Percentiles rank a stretch among this genome's conserved stretches.
phyloP scores from a whole-genome alignment of 202 grass and related monocot species.

The Schoenoplectus tabernaemontani region DNA sequence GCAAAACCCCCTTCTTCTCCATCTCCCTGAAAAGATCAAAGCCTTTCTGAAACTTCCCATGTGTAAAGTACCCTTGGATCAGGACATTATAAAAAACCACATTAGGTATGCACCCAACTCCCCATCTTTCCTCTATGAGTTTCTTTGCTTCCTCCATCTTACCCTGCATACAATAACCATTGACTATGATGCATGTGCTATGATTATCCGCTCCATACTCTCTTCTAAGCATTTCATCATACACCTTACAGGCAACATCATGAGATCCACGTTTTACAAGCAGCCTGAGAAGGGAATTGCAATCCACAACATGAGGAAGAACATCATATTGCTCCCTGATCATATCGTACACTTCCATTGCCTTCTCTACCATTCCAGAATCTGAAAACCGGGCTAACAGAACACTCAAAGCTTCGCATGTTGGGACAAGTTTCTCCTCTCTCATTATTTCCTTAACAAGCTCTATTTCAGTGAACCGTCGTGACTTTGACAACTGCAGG shows the following conservation, averaged over 20 bases:
- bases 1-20: slow-evolving; percentile 53
- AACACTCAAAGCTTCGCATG: slow-evolving; percentile 11
- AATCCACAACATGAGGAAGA: slow-evolving; percentile 29
- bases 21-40: slow-evolving; percentile 48
- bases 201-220: slow-evolving; percentile 42
- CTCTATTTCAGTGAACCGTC: slow-evolving; percentile 3
- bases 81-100: slow-evolving; percentile 55
- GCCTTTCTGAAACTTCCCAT: slow-evolving; percentile 31
- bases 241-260: slow-evolving; percentile 35
- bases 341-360: slow-evolving; percentile 19
- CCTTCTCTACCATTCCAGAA: slow-evolving; percentile 21
- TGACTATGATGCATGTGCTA: slow-evolving; percentile 50
- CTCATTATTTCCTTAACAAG: slow-evolving; percentile 2
- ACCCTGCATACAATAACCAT: slow-evolving; percentile 50
- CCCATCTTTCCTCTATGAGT: slow-evolving; percentile 67
- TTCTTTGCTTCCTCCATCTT: slow-evolving; percentile 46
- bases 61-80: slow-evolving; percentile 54
- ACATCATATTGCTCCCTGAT: slow-evolving; percentile 17
- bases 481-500: background rate
- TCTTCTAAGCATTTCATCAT: slow-evolving; percentile 53
- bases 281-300: slow-evolving; percentile 40
- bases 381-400: slow-evolving; percentile 16
- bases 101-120: slow-evolving; percentile 42
- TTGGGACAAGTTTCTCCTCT: slow-evolving; percentile 6
- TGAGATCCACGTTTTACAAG: slow-evolving; percentile 33